Percentiles rank a stretch among this genome's conserved stretches.
phyloP scores from a whole-genome alignment of 176 grass and related monocot genomes.

The Musa troglodytarum region DNA sequence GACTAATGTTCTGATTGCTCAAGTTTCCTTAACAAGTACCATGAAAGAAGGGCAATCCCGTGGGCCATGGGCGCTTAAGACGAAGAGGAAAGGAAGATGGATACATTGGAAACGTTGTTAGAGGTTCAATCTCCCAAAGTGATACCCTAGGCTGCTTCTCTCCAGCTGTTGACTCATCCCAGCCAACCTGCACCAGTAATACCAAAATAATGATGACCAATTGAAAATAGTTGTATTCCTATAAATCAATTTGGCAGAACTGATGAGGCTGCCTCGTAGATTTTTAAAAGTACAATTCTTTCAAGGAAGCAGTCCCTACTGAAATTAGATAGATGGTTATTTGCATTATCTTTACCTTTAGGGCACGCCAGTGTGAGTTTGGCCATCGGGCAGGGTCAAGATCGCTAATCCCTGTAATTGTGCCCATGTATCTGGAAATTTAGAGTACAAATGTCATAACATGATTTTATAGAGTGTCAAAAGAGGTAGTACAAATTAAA shows the following conservation, averaged over 20 bases:
- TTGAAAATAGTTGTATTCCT: not conserved
- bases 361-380: conserved; percentile 97
- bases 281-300: not conserved
- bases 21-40: not conserved
- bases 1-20: not conserved
- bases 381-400: conserved; percentile 85
- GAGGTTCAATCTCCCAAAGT: conserved; percentile 97
- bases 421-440: conserved; percentile 85
- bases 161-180: conserved; percentile 97
- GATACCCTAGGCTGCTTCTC: conserved; percentile 97
- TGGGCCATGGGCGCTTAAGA: conserved; percentile 92
- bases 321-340: not conserved
- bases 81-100: conserved; percentile 87
- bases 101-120: conserved; percentile 99
- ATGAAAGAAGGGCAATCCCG: conserved; percentile 65
- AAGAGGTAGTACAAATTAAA: too few species aligned
- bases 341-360: conserved; percentile 47
- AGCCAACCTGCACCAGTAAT: conserved; percentile 70
- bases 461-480: not conserved
- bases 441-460: not conserved
- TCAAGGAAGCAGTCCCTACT: not conserved
- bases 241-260: not conserved
- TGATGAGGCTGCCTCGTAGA: not conserved
- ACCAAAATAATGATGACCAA: not conserved
- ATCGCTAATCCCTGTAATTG: conserved; percentile 97